A percentile compares a stretch with the other conserved stretches of the same genome.
Conservation (phyloP, 495 filamentous ascomycete genomes). For the Talaromyces nanjingensis region DNA sequence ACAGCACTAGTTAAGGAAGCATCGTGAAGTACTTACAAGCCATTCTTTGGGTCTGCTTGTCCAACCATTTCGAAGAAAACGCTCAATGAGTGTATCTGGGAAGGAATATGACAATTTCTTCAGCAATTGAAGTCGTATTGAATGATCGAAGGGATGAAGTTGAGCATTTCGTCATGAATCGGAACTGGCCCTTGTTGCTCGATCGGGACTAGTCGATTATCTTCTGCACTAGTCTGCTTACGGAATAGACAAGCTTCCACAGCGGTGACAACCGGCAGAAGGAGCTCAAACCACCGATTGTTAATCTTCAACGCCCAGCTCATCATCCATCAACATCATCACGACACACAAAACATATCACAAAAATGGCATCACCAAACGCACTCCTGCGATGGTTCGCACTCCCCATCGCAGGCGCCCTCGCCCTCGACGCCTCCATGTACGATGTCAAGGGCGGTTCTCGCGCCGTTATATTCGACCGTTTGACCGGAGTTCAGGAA, state of each 20-base stretch:
- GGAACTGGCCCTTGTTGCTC: background rate
- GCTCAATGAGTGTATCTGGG: background rate
- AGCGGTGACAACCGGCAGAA: slow-evolving; percentile 8
- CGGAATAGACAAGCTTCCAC: background rate
- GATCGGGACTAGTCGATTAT: background rate
- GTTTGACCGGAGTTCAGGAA: slow-evolving; percentile 87
- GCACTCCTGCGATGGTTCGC: slow-evolving; percentile 38
- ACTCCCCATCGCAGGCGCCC: slow-evolving; percentile 57
- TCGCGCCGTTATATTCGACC: slow-evolving; percentile 97
- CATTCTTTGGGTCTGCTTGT: slow-evolving; percentile 53
- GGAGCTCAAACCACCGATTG: background rate
- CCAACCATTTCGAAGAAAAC: slow-evolving; percentile 58
- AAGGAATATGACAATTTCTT: background rate
- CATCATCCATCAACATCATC: slow-evolving; percentile 3
- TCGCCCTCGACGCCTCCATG: slow-evolving; percentile 64
- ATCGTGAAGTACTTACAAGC: slow-evolving; percentile 54
- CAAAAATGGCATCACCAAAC: slow-evolving; percentile 47
- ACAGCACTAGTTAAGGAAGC: background rate
- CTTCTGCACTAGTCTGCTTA: background rate
- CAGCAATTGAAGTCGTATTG: background rate
- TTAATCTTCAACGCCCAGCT: background rate
- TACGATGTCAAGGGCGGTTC: slow-evolving; percentile 96
- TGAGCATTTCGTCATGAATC: slow-evolving; percentile 1
- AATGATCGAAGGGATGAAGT: slow-evolving; percentile 10
- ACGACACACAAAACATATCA: slow-evolving; percentile 24